Evolutionary conservation across 805 yeast genomes (phyloP), one percentile per base, ranked within the genome.

Genomic region (Metschnikowia picachoensis): DNA sequence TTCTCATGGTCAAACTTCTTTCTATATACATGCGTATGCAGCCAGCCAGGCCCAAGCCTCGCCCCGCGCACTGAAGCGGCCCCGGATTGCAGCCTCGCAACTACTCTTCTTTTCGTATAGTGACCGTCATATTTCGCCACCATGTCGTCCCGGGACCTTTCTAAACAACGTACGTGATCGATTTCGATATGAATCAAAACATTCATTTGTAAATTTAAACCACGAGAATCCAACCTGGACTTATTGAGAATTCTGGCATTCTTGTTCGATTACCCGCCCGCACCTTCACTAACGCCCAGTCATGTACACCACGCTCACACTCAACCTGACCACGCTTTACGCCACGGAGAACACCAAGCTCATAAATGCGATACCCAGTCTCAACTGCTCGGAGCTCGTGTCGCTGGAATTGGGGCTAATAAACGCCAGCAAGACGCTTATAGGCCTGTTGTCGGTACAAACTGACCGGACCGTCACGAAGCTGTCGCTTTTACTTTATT

Each of bases 251-350:
- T 29, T 30, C 1, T 13, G 20, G 16, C 37, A 13, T 30, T 30
- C 37, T 16, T 17, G 9, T 32, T 53, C 60, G 30, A 41, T 17
- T 33, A 7, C 15, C 40, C 25, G 9, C 9, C 37, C 27, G 15
- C 13, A 9, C 25, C 28, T 9, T 4, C 16, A 37, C 37, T 34
- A 38, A 30, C 42, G 8, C 32, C n/a, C 25, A 73, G 78, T 77
- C 50, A 66, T 77, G 15, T 73, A 70, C 52, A 72, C 78, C 16
- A 73, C 80, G 3, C 64, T 77, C 34, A 73, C 80, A 4, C 61
- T 67, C 44, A 80, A 82, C 56, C 80, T 85, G 14, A 77, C 84
- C 6, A 79, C 85, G 0, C 65, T 80, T 12, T 82, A 77, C 59
- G 76, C 85, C 11, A 72, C 78, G 51, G 85, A 80, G 53, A 78